A percentile compares a stretch with the other conserved stretches of the same genome.
Evolutionary conservation across 2,329 filamentous ascomycete genomes (phyloP).

Genomic region (Fonsecaea monophora): DNA sequence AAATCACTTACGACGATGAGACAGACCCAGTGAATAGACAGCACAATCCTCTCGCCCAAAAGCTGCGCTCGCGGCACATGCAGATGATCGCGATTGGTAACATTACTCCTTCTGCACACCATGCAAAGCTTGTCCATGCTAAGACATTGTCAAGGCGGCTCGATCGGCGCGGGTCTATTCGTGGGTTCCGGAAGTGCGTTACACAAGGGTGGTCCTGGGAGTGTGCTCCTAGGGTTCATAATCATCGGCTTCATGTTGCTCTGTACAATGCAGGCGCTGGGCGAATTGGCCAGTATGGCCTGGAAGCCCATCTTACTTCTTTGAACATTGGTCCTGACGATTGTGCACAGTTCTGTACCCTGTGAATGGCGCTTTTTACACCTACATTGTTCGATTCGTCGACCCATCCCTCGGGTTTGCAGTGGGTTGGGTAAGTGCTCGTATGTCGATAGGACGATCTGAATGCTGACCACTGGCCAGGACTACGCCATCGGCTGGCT

Average conservation of each 20-base stretch:
- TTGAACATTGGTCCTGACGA: not conserved
- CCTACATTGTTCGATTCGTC: constrained; percentile 71
- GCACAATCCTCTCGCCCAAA: constrained; percentile 35
- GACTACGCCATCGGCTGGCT: constrained; percentile 19
- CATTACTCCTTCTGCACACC: not conserved
- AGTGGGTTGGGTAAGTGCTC: constrained; percentile 50
- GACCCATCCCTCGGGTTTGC: constrained; percentile 55
- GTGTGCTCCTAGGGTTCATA: constrained; percentile 54
- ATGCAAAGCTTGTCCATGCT: constrained; percentile 4
- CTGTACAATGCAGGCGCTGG: constrained; percentile 58
- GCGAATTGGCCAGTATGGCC: constrained; percentile 70
- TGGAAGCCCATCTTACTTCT: not conserved
- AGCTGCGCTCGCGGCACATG: constrained; percentile 40
- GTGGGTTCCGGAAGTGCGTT: constrained; percentile 49
- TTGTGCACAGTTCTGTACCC: constrained; percentile 69
- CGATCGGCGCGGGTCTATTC: constrained; percentile 49
- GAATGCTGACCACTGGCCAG: not conserved
- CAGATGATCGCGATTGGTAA: constrained; percentile 43
- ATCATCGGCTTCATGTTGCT: constrained; percentile 68
- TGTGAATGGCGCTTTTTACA: constrained; percentile 71
- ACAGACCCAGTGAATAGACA: constrained; percentile 30
- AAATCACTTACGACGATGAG: constrained; percentile 33
- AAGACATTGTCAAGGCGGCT: constrained; percentile 38
- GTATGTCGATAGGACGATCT: not conserved
- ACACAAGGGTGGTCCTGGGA: constrained; percentile 47